Base-by-base conservation (phyloP, 2,329 filamentous ascomycete genomes). In the Botryosphaeria dothidea region DNA sequence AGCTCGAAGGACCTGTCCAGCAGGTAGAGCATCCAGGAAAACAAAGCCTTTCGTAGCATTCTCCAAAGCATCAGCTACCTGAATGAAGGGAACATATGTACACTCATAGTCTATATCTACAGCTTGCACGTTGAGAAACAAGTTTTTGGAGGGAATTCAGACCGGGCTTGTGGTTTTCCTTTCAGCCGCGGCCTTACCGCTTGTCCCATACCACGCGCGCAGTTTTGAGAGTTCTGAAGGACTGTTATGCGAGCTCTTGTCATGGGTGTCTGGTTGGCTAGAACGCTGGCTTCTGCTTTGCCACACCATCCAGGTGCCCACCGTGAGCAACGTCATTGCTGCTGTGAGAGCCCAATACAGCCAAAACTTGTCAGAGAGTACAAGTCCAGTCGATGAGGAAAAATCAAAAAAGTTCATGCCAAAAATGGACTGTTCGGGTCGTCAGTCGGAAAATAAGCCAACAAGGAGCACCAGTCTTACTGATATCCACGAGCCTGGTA, bases 371-470 rank as follows among this genome's bases (percentile, higher is more conserved):
- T 41, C 7, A 1, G 45, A 62, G 8, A 41, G 3, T 7, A 27
- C 34, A 0, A 62, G 23, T 2, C 46, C 58, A 23, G 4, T 49
- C 2, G 46, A 27, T 4, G 9, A 8, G 1, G 46, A 62, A 21
- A 38, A 62, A 7, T 62, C 45, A 19, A 62, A 62, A 15, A 62
- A 62, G 45, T 62, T 62, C 46, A 62, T 62, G 17, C 58, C 58
- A 23, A 62, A 62, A 1, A 62, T 62, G 3, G 45, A 29, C 46
- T 62, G 11, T 34, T 9, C 5, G 11, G 11, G 11, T 13, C 15
- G 25, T 46, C 27, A 60, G 25, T 17, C 2, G 27, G 1, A 0
- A 3, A 3, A 9, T 13, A 6, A 2, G 11, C 4, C 17, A 31
- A 3, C 7, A 19, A 6, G 5, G 1, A 13, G 11, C 17, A 1